A percentile compares a stretch with the other conserved stretches of the same genome.
phyloP scores from a whole-genome alignment of 23 red algal genomes.

The Chondrus crispus region DNA sequence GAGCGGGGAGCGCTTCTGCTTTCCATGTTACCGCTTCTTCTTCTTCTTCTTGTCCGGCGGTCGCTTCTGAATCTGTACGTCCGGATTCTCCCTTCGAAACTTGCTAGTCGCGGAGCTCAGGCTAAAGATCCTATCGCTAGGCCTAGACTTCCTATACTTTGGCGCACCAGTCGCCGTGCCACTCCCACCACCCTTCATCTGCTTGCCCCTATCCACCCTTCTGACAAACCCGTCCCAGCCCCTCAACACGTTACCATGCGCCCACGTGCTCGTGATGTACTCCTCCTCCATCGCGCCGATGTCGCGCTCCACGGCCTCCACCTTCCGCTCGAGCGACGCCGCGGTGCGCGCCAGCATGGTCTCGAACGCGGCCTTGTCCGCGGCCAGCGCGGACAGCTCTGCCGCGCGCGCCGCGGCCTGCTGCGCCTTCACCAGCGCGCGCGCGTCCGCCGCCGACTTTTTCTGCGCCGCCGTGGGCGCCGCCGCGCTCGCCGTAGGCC shows the following conservation, averaged over 20 bases:
- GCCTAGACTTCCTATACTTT: constrained; percentile 34
- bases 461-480: too few species aligned
- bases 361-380: not conserved
- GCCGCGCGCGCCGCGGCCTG: not conserved
- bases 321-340: not conserved
- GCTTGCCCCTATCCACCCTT: constrained; percentile 8
- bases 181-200: not conserved
- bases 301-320: not conserved
- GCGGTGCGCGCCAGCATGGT: not conserved
- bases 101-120: constrained; percentile 15
- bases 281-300: constrained; percentile 50
- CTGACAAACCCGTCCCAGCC: constrained; percentile 69
- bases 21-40: constrained; percentile 6
- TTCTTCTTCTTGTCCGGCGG: constrained; percentile 31
- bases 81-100: constrained; percentile 30
- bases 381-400: not conserved
- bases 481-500: too few species aligned
- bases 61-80: constrained; percentile 9
- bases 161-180: constrained; percentile 26
- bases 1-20: not conserved
- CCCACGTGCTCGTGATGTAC: constrained; percentile 77
- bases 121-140: constrained; percentile 46
- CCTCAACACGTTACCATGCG: constrained; percentile 71
- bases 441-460: too few species aligned
- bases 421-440: not conserved